Base-by-base conservation (phyloP, 495 filamentous ascomycete species). In the Aspergillus campestris region DNA sequence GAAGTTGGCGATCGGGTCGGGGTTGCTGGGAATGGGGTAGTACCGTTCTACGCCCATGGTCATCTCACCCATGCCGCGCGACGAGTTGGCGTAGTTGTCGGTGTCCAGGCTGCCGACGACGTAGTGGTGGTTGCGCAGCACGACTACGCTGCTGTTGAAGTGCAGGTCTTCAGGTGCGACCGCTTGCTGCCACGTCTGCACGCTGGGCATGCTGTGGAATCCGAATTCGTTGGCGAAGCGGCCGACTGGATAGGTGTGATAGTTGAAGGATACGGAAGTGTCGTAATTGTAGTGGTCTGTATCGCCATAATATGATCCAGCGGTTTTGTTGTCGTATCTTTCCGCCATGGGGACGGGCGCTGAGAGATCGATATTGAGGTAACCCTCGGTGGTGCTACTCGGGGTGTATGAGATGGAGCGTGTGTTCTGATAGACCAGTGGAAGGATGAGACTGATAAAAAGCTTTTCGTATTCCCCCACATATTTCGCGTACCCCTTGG, bases 271-370 rank as follows among this genome's bases (percentile, higher is more conserved):
- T 13, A 72, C 50, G 7, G 47, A 52, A 30, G 72, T 70, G 52
- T 79, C 64, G 47, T 87, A 87, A 49, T 83, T 77, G 62, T 87
- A 87, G 54, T 80, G 75, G 45, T 86, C 82, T 7, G 81, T 84
- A 53, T 86, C 77, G 8, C 80, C 80, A 53, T 86, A 84, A 31
- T 83, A 74, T 4, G 64, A 61, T 1, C 80, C 80, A 11, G 60
- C 42, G 0, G 75, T 78, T 5, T 62, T 54, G 51, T 85, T 82
- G 34, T 76, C 48, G 55, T 85, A 86, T 35, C 82, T 64, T 54
- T 83, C 70, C 0, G 67, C 68, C 56, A 84, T 78, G 1, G 81
- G 80, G 7, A 76, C 64, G 1, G 77, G 64, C 3, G 66, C 61
- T 7, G 72, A 76, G 43, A 81, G 72, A 44, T 87, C 67, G 29